Conservation (phyloP, 75 land plant species). For the Adiantum capillusveneris region DNA sequence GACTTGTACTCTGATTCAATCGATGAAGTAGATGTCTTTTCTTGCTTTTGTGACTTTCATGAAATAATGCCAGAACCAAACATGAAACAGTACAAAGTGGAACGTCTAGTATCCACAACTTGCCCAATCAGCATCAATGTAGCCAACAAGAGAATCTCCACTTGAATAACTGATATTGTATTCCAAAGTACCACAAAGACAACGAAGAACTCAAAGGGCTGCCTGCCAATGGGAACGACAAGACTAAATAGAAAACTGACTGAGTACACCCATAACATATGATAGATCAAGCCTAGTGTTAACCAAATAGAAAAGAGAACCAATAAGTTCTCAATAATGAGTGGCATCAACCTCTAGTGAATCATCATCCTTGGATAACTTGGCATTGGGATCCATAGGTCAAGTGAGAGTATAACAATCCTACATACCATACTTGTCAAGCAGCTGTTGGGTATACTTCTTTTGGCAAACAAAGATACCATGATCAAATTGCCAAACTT, state of each 20-base stretch:
- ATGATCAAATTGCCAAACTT: too few relatives aligned
- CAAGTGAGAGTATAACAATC: too few relatives aligned
- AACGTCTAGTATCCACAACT: conserved; percentile 18
- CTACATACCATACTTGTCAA: neutral
- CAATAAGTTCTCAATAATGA: neutral
- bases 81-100: conserved; percentile 16
- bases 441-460: neutral
- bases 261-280: conserved; percentile 4
- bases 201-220: conserved; percentile 11
- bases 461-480: too few relatives aligned
- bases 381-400: neutral
- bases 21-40: neutral
- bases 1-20: conserved; percentile 17
- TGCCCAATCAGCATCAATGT: conserved; percentile 21
- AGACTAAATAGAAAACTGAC: conserved; percentile 7
- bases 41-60: conserved; percentile 23
- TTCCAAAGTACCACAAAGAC: neutral
- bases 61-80: conserved; percentile 15
- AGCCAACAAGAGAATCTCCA: conserved; percentile 4
- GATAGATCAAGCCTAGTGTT: conserved; percentile 5
- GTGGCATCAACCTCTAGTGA: neutral
- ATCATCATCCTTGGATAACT: neutral
- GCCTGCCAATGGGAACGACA: conserved; percentile 5
- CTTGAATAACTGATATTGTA: conserved; percentile 7
- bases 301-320: conserved; percentile 6